These are phyloP conservation scores for Sarocladium kiliense DNA, from an alignment of 2,329 filamentous ascomycete species.

Conservation along the genomic window DNA sequence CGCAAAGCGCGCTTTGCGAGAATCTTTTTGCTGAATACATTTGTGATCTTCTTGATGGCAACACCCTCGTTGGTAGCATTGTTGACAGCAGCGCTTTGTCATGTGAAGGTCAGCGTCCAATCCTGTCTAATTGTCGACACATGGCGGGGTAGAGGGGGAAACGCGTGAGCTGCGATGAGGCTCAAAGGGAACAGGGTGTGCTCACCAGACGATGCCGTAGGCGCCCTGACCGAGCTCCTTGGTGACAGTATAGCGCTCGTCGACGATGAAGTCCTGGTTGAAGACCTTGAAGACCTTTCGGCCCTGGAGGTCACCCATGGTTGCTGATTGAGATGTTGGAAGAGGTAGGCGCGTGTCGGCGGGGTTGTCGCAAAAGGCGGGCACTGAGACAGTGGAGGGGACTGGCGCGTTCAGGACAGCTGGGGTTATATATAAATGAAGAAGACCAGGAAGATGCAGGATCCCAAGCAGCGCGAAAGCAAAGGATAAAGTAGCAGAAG, in stretches of 20 bases:
- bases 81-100: slow-evolving; percentile 79
- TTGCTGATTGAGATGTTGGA: neutral
- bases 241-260: slow-evolving; percentile 96
- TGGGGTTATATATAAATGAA: neutral
- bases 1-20: slow-evolving; percentile 94
- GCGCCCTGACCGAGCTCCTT: slow-evolving; percentile 98
- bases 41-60: slow-evolving; percentile 99
- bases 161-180: slow-evolving; percentile 5
- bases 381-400: slow-evolving; percentile 1
- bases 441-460: neutral
- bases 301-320: slow-evolving; percentile 14
- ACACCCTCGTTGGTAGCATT: slow-evolving; percentile 80
- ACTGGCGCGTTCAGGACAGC: neutral
- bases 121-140: neutral
- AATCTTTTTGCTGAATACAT: slow-evolving; percentile 99
- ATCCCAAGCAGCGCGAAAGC: neutral
- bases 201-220: slow-evolving; percentile 96
- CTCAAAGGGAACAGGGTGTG: slow-evolving; percentile 3
- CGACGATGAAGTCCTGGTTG: slow-evolving; percentile 98
- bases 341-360: neutral
- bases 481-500: neutral
- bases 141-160: slow-evolving; percentile 15
- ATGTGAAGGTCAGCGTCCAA: slow-evolving; percentile 16
- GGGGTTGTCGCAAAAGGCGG: slow-evolving; percentile 8
- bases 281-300: slow-evolving; percentile 99